Evolutionary conservation across 352 stramenopile species (phyloP), one percentile per base, ranked within the genome.

Genomic region (Phytophthora sp.): DNA sequence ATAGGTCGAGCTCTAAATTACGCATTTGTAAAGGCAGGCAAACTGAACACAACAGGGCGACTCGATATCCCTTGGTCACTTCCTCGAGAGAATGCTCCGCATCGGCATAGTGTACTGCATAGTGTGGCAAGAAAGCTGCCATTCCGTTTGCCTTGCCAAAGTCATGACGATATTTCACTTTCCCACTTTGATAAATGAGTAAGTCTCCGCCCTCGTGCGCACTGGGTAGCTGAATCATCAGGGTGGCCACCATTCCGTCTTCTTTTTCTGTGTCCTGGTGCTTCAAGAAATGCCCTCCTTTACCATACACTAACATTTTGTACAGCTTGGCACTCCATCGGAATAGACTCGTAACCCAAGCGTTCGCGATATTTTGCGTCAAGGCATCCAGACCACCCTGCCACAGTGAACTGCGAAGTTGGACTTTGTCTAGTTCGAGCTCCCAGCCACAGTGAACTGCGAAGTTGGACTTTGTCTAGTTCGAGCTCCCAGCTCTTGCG

Each of bases 401-500:
- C 34, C 34, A 39, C 11, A 39, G 5, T 39, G 34, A 39, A 39
- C 34, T 39, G 13, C 15, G n/a, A n/a, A n/a, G n/a, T n/a, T n/a
- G n/a, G n/a, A 39, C 34, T 20, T n/a, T 13, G 15, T 39, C 34
- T 13, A n/a, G 34, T 7, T 39, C 13, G 4, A 39, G 34, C 34
- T 54, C 30, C 46, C 28, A 53, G 28, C 45, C 41, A 1, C 41
- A 41, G 11, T 30, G 45, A 3, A 53, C 45, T n/a, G n/a, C n/a
- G n/a, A n/a, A n/a, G n/a, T n/a, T n/a, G n/a, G n/a, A 39, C 34
- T 20, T n/a, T 13, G 15, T 39, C 34, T 13, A n/a, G 34, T 7
- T 39, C 13, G 4, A 39, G 34, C 34, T 54, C 30, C 46, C 28
- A 53, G 28, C 45, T 53, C 1, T 53, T 53, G 11, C 45, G 45